phyloP scores from a whole-genome alignment of 2,329 filamentous ascomycete genomes.

The Achaetomium macrosporum region DNA sequence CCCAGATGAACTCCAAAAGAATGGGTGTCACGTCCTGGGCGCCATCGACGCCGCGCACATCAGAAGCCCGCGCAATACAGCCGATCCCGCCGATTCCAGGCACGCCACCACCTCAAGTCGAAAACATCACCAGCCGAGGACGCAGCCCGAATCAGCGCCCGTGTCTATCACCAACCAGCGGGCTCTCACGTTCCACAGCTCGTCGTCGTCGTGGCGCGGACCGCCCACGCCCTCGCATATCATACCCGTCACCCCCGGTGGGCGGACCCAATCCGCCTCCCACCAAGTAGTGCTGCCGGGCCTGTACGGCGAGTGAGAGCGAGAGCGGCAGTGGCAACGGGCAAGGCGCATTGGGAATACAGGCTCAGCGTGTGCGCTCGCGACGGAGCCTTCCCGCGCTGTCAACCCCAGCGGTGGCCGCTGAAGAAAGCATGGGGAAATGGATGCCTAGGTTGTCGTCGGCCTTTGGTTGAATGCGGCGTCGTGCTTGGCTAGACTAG shows the following conservation, averaged over 20 bases:
- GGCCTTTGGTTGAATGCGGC: slow-evolving; percentile 1
- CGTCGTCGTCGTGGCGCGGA: neutral
- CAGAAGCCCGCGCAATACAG: neutral
- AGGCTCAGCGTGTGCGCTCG: neutral
- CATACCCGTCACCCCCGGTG: neutral
- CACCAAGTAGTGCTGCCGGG: slow-evolving; percentile 11
- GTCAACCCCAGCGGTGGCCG: neutral
- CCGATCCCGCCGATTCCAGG: neutral
- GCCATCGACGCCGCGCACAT: neutral
- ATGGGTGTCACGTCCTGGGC: neutral
- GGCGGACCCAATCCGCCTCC: neutral
- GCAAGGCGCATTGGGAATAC: neutral
- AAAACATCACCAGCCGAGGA: too few relatives aligned
- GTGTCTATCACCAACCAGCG: too few relatives aligned
- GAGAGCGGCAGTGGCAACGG: neutral
- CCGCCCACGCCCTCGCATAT: neutral
- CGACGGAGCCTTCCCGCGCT: neutral
- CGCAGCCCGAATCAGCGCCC: too few relatives aligned
- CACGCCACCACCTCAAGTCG: too few relatives aligned
- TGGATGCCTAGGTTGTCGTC: neutral
- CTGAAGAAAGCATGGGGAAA: neutral
- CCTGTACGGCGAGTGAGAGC: neutral
- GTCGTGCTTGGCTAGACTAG: neutral
- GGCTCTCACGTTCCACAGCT: neutral
- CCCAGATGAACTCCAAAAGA: neutral